Percentiles rank a stretch among this genome's conserved stretches.
These are phyloP conservation scores for Boletus rubescentipes DNA, from an alignment of 768 basidiomycete genomes.

Conservation along the genomic window DNA sequence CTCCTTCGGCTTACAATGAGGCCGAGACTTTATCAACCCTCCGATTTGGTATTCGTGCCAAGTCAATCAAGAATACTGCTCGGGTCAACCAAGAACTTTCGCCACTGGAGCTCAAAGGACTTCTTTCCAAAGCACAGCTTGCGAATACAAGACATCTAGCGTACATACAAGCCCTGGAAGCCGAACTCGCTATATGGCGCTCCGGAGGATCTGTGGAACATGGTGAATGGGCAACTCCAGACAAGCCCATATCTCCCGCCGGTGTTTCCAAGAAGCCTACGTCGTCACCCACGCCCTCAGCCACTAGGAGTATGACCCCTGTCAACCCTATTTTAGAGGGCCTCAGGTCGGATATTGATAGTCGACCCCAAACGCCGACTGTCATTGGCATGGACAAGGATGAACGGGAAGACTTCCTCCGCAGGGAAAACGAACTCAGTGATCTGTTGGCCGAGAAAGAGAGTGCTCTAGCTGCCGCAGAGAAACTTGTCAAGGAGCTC, in stretches of 20 bases:
- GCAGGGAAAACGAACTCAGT: slow-evolving; percentile 93
- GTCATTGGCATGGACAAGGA: slow-evolving; percentile 89
- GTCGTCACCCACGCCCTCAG: slow-evolving; percentile 64
- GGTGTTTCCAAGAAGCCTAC: slow-evolving; percentile 47
- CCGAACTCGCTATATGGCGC: slow-evolving; percentile 88
- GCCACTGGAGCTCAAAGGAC: slow-evolving; percentile 90
- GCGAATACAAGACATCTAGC: slow-evolving; percentile 82
- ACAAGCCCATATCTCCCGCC: slow-evolving; percentile 49
- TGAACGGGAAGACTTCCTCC: slow-evolving; percentile 95
- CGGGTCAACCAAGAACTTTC: slow-evolving; percentile 98
- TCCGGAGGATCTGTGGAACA: slow-evolving; percentile 83
- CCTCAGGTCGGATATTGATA: slow-evolving; percentile 69
- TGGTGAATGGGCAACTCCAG: slow-evolving; percentile 73
- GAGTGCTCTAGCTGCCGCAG: slow-evolving; percentile 70
- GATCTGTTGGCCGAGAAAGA: slow-evolving; percentile 93
- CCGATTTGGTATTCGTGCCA: slow-evolving; percentile 99
- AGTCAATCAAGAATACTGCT: slow-evolving; percentile 99
- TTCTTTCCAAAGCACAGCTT: slow-evolving; percentile 86
- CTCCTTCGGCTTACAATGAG: slow-evolving; percentile 96
- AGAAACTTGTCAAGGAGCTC: slow-evolving; percentile 85
- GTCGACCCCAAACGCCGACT: slow-evolving; percentile 90
- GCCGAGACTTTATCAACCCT: slow-evolving; percentile 93
- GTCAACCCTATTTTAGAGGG: slow-evolving; percentile 73
- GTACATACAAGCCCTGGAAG: slow-evolving; percentile 87
- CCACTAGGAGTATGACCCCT: slow-evolving; percentile 70